Percentiles rank a stretch among this genome's conserved stretches.
phyloP scores from a whole-genome alignment of 768 basidiomycete species.

The Pulveroboletus sp. region DNA sequence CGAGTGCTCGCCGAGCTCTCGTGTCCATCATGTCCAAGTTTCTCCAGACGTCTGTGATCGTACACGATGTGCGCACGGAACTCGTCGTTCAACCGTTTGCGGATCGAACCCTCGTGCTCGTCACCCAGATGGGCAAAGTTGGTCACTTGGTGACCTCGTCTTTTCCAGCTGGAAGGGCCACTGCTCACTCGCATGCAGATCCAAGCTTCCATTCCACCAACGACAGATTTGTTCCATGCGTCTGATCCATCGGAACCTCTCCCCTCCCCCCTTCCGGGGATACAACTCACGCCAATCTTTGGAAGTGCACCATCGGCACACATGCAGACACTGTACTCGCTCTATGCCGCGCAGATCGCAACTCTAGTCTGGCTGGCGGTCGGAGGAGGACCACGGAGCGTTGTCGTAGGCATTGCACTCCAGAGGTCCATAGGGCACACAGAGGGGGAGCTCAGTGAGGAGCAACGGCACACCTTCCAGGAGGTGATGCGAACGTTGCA shows the following conservation, averaged over 20 bases:
- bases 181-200: conserved; percentile 45
- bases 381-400: conserved; percentile 46
- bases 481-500: conserved; percentile 47
- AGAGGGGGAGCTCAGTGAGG: conserved; percentile 26
- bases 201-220: conserved; percentile 70
- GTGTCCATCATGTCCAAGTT: conserved; percentile 18
- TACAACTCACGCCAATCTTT: conserved; percentile 72
- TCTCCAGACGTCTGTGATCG: conserved; percentile 42
- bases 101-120: conserved; percentile 78
- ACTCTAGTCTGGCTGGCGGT: conserved; percentile 70
- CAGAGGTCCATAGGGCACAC: conserved; percentile 25
- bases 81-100: conserved; percentile 73
- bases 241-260: conserved; percentile 34
- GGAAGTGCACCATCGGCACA: conserved; percentile 70
- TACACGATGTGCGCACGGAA: conserved; percentile 63
- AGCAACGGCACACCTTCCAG: conserved; percentile 43
- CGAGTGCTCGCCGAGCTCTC: not conserved
- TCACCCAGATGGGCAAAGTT: conserved; percentile 89
- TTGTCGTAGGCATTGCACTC: conserved; percentile 76
- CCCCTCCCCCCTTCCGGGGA: conserved; percentile 63
- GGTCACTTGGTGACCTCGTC: conserved; percentile 64
- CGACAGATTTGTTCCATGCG: conserved; percentile 43
- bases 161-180: not conserved
- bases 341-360: conserved; percentile 85
- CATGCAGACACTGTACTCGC: conserved; percentile 63